A percentile compares a stretch with the other conserved stretches of the same genome.
Conservation (phyloP, 805 yeast genomes). For the Clavispora phyllophila region DNA sequence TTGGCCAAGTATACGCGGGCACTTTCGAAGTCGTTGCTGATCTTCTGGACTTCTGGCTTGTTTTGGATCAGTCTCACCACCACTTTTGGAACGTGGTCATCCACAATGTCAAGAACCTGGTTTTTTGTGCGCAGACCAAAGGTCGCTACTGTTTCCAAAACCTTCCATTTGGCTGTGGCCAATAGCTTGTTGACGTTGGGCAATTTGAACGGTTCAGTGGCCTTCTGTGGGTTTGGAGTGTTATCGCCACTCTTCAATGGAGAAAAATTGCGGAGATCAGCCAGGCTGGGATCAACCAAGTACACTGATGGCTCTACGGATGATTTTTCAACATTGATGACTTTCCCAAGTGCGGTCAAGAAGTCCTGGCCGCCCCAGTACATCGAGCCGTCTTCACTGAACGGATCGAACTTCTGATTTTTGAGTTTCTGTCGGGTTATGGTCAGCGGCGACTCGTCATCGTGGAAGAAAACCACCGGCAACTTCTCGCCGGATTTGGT, state of each 20-base stretch:
- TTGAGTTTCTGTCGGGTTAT: slow-evolving; percentile 53
- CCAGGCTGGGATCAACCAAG: slow-evolving; percentile 72
- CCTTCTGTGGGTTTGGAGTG: background rate
- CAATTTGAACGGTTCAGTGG: slow-evolving; percentile 17
- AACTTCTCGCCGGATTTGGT: slow-evolving; percentile 61
- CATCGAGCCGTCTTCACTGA: slow-evolving; percentile 47
- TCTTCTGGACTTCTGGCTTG: slow-evolving; percentile 73
- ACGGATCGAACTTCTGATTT: slow-evolving; percentile 69
- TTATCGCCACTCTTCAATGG: slow-evolving; percentile 21
- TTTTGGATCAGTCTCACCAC: slow-evolving; percentile 51
- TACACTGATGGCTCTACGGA: slow-evolving; percentile 67
- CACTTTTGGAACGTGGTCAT: slow-evolving; percentile 55
- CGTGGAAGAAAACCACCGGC: slow-evolving; percentile 91
- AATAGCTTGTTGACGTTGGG: slow-evolving; percentile 43
- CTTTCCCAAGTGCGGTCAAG: slow-evolving; percentile 46
- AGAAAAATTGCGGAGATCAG: slow-evolving; percentile 56
- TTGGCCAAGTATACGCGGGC: slow-evolving; percentile 90
- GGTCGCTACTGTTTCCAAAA: slow-evolving; percentile 78
- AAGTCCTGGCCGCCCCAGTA: slow-evolving; percentile 94
- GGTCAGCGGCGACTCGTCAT: slow-evolving; percentile 77
- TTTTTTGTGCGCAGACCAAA: slow-evolving; percentile 49
- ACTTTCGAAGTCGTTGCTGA: slow-evolving; percentile 88
- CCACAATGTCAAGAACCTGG: slow-evolving; percentile 60
- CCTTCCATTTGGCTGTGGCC: slow-evolving; percentile 76
- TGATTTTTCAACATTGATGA: slow-evolving; percentile 62